A percentile compares a stretch with the other conserved stretches of the same genome.
These are phyloP conservation scores for Neurospora discreta DNA, from an alignment of 495 filamentous ascomycete species.

Conservation along the genomic window DNA sequence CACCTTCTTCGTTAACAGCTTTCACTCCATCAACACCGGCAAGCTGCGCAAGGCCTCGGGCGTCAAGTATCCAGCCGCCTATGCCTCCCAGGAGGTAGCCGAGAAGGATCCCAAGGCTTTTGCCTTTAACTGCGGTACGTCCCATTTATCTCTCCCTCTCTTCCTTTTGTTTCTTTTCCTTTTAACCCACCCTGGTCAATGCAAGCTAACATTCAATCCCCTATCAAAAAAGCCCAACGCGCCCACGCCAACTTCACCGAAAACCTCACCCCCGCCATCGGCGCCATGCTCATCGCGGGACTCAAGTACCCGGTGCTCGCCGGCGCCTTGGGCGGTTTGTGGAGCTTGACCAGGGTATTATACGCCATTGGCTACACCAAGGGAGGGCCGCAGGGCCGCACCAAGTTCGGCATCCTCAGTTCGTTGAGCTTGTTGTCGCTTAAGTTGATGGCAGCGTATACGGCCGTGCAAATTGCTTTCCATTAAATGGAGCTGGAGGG, in stretches of 20 bases:
- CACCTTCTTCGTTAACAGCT: conserved; percentile 44
- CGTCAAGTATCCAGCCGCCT: conserved; percentile 52
- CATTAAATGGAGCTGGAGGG: conserved; percentile 2
- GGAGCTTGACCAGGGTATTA: conserved; percentile 42
- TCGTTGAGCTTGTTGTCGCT: conserved; percentile 15
- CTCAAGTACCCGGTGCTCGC: conserved; percentile 46
- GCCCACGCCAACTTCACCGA: conserved; percentile 64
- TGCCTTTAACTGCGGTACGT: conserved; percentile 38
- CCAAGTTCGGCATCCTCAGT: conserved; percentile 11
- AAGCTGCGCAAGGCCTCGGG: conserved; percentile 41
- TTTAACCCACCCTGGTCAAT: too few relatives aligned
- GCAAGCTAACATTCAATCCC: conserved; percentile 14
- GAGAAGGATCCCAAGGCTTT: conserved; percentile 42
- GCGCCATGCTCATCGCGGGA: conserved; percentile 42
- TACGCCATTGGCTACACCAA: conserved; percentile 52
- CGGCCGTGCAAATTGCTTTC: conserved; percentile 18
- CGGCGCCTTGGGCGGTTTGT: conserved; percentile 40
- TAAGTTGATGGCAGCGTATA: conserved; percentile 23
- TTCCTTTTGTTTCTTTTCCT: not conserved
- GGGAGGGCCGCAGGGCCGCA: conserved; percentile 23
- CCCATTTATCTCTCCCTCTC: not conserved
- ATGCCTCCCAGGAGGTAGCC: conserved; percentile 47
- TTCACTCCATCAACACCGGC: conserved; percentile 38
- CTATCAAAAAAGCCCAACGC: conserved; percentile 42
- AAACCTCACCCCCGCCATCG: conserved; percentile 49